Evolutionary conservation across 306 rosid species (phyloP).

Genomic region (Prunus kanzakura): DNA sequence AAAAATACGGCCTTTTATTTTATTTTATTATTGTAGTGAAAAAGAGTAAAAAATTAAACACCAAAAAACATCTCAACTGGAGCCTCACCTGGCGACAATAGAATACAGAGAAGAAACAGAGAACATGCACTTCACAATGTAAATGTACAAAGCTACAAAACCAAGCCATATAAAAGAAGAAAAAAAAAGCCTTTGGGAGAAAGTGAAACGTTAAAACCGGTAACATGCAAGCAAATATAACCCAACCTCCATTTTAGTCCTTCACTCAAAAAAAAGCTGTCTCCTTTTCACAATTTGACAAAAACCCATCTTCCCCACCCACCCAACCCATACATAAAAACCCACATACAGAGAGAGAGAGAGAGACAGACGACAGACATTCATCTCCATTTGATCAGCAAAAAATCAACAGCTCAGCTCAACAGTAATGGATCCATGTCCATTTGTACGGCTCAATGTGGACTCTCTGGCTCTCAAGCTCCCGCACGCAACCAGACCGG

Average conservation of each 20-base stretch:
- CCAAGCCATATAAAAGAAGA: background rate
- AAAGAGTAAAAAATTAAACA: background rate
- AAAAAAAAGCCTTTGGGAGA: background rate
- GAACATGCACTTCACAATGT: slow-evolving; percentile 1
- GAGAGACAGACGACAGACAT: background rate
- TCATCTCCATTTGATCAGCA: background rate
- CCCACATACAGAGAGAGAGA: background rate
- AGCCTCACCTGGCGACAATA: background rate
- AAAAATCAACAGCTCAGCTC: background rate
- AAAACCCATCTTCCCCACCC: background rate
- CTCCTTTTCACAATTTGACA: background rate
- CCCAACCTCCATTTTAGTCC: slow-evolving; percentile 22
- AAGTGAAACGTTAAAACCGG: slow-evolving; percentile 22
- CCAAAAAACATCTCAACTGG: background rate
- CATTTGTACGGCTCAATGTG: slow-evolving; percentile 61
- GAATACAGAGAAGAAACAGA: background rate
- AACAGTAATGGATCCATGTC: slow-evolving; percentile 76
- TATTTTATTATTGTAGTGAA: too few relatives aligned
- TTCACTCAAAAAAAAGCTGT: background rate
- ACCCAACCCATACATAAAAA: background rate
- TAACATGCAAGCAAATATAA: slow-evolving; percentile 11
- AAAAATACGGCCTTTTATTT: too few relatives aligned
- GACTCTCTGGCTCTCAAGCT: slow-evolving; percentile 70
- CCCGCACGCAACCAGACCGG: slow-evolving; percentile 46
- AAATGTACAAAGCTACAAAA: background rate